These are phyloP conservation scores for Pythium volutum DNA, from an alignment of 352 stramenopile species.

Conservation along the genomic window DNA sequence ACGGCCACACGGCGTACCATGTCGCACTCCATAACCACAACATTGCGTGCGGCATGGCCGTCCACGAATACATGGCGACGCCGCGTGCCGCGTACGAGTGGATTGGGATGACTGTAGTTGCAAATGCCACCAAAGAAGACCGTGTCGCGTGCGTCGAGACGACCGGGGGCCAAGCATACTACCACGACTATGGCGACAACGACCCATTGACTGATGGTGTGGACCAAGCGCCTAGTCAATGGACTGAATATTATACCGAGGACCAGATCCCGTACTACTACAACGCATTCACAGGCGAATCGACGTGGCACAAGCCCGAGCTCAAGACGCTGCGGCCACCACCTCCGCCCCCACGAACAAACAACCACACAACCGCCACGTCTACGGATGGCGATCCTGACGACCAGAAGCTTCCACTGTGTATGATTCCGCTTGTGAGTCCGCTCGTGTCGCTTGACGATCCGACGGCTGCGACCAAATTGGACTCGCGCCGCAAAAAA, in stretches of 20 bases:
- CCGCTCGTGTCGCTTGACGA: constrained; percentile 61
- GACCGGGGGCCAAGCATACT: neutral
- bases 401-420: constrained; percentile 44
- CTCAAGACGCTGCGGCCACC: neutral
- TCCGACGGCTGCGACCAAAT: constrained; percentile 50
- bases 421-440: constrained; percentile 69
- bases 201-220: neutral
- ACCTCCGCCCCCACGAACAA: neutral
- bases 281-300: constrained; percentile 48
- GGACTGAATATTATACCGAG: constrained; percentile 46
- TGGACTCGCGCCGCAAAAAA: constrained; percentile 40
- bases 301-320: constrained; percentile 48
- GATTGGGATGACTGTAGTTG: neutral
- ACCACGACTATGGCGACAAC: neutral
- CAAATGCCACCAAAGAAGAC: neutral
- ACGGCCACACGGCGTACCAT: constrained; percentile 46
- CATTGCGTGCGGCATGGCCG: constrained; percentile 45
- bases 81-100: constrained; percentile 27
- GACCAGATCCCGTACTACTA: constrained; percentile 68
- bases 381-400: neutral
- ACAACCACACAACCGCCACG: neutral
- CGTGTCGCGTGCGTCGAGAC: constrained; percentile 1
- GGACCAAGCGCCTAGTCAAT: constrained; percentile 16
- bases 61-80: constrained; percentile 56
- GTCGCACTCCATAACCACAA: constrained; percentile 55